Conservation (phyloP, 2,329 filamentous ascomycete genomes). For the Sclerotinia spermophila region DNA sequence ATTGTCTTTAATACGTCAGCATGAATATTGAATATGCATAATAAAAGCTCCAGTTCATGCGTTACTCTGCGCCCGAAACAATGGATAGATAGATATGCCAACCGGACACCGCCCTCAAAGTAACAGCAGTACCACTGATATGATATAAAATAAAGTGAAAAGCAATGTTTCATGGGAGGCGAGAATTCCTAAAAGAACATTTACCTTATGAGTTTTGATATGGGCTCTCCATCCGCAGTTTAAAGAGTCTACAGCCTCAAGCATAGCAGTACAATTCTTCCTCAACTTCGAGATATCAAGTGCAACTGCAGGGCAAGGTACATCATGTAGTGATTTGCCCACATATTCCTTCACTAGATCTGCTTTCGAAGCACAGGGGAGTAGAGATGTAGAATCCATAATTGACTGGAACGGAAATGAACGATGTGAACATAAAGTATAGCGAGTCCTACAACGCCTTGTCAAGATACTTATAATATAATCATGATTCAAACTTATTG, state of each 20-base stretch:
- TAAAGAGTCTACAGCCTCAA: conserved; percentile 56
- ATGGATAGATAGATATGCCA: not conserved
- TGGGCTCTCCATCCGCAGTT: conserved; percentile 69
- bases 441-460: not conserved
- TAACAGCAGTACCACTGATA: not conserved
- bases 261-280: conserved; percentile 68
- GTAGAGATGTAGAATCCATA: conserved; percentile 31
- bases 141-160: not conserved
- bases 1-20: conserved; percentile 49
- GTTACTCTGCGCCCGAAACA: not conserved
- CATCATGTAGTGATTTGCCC: conserved; percentile 55
- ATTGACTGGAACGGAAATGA: not conserved
- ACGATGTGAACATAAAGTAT: not conserved
- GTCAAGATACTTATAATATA: not conserved
- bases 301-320: conserved; percentile 64
- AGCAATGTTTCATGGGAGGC: not conserved
- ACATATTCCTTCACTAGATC: conserved; percentile 47
- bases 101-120: not conserved
- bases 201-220: conserved; percentile 79
- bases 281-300: conserved; percentile 64
- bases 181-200: not conserved
- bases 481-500: not conserved
- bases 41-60: not conserved
- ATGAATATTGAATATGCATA: conserved; percentile 22
- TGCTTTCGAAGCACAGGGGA: conserved; percentile 36